Conservation (phyloP, 257 asterid genomes). For the Solanum peruvianum region DNA sequence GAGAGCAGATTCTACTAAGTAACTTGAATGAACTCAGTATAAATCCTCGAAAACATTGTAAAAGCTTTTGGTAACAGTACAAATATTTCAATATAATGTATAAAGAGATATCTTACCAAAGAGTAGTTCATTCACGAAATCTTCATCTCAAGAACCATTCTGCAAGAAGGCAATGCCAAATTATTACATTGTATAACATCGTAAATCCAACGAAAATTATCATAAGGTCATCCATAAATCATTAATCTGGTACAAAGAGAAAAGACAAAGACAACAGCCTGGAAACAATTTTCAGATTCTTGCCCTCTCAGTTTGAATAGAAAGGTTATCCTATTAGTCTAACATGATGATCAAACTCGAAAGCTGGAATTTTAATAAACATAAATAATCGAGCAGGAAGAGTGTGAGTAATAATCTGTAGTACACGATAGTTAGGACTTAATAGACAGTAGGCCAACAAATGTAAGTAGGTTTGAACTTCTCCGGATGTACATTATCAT, state of each 20-base stretch:
- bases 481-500: not conserved
- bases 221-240: not conserved
- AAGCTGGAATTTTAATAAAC: not conserved
- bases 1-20: not conserved
- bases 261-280: not conserved
- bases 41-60: not conserved
- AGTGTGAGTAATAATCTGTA: not conserved
- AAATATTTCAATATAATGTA: not conserved
- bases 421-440: slow-evolving; percentile 1
- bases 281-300: not conserved
- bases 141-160: not conserved
- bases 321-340: not conserved
- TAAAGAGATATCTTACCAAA: not conserved
- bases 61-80: not conserved
- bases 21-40: not conserved
- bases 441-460: slow-evolving; percentile 25
- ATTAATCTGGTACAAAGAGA: not conserved
- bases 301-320: not conserved
- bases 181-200: not conserved
- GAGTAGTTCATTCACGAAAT: not conserved
- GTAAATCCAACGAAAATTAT: not conserved
- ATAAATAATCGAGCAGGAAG: not conserved
- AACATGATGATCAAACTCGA: not conserved
- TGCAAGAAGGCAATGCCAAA: not conserved
- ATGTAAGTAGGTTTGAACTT: not conserved